phyloP scores from a whole-genome alignment of 108 stramenopile species.

The Discostella stelligeroides region DNA sequence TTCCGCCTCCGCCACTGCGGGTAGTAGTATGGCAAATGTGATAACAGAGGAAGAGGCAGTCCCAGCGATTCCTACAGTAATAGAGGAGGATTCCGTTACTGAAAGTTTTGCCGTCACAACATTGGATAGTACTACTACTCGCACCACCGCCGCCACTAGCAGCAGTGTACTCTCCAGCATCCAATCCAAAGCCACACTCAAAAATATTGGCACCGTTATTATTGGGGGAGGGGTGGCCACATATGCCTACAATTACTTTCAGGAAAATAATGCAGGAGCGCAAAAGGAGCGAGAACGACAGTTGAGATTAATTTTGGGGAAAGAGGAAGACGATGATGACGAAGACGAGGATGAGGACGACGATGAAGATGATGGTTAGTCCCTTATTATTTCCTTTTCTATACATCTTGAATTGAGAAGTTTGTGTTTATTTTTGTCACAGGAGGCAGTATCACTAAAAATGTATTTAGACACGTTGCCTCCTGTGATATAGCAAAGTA shows the following conservation, averaged over 20 bases:
- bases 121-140: no score
- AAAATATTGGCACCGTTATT: slow-evolving; percentile 56
- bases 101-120: slow-evolving; percentile 26
- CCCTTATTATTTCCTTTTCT: not conserved
- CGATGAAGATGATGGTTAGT: slow-evolving; percentile 25
- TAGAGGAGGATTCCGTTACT: slow-evolving; percentile 1
- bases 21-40: no score
- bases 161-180: not conserved
- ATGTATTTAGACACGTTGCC: no score
- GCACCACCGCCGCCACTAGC: not conserved
- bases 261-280: slow-evolving; percentile 55
- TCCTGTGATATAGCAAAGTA: no score
- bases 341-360: slow-evolving; percentile 21
- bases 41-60: not conserved
- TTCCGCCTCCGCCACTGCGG: not conserved
- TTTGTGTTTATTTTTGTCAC: no score
- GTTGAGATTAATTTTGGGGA: slow-evolving; percentile 72
- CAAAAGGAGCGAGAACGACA: slow-evolving; percentile 74
- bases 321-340: slow-evolving; percentile 52
- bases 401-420: no score
- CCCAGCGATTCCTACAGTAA: slow-evolving; percentile 1
- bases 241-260: slow-evolving; percentile 59
- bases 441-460: no score
- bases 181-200: slow-evolving; percentile 35
- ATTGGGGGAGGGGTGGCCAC: slow-evolving; percentile 57